phyloP scores from a whole-genome alignment of 2,329 filamentous ascomycete genomes.

The Calonectria leucothoes region DNA sequence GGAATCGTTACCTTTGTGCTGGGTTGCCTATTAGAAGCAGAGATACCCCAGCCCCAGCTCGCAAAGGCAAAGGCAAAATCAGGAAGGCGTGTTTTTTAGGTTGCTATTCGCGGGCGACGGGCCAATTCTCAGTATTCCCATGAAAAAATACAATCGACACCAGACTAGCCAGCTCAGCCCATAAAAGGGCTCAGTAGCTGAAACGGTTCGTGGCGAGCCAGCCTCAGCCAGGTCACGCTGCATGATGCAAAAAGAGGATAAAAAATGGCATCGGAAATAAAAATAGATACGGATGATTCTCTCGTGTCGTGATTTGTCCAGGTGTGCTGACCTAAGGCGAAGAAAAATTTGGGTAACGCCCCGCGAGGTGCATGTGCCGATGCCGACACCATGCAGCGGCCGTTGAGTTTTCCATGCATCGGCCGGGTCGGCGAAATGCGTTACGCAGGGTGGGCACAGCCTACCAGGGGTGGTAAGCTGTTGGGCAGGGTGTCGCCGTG shows the following conservation, averaged over 20 bases:
- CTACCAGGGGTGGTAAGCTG: constrained; percentile 2
- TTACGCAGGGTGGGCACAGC: constrained; percentile 16
- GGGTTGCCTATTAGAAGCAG: background rate
- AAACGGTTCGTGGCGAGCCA: background rate
- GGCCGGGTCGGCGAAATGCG: constrained; percentile 11
- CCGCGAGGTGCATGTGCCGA: background rate
- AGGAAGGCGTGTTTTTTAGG: background rate
- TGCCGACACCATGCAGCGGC: background rate
- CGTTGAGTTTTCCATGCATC: background rate
- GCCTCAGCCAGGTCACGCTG: background rate
- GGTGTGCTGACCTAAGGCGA: background rate
- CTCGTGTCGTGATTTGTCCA: background rate
- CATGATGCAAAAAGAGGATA: background rate
- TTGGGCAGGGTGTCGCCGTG: background rate
- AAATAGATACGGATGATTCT: background rate
- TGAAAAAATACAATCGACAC: background rate
- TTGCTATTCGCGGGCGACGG: background rate
- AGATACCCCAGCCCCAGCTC: background rate
- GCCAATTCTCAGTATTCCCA: background rate
- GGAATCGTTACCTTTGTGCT: background rate
- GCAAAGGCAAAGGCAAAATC: background rate
- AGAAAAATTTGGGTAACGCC: background rate
- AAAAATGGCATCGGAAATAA: background rate
- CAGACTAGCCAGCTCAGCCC: background rate
- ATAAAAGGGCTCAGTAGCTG: background rate